Evolutionary conservation across 2,329 filamentous ascomycete species (phyloP).

Genomic region (Tolypocladium paradoxum): DNA sequence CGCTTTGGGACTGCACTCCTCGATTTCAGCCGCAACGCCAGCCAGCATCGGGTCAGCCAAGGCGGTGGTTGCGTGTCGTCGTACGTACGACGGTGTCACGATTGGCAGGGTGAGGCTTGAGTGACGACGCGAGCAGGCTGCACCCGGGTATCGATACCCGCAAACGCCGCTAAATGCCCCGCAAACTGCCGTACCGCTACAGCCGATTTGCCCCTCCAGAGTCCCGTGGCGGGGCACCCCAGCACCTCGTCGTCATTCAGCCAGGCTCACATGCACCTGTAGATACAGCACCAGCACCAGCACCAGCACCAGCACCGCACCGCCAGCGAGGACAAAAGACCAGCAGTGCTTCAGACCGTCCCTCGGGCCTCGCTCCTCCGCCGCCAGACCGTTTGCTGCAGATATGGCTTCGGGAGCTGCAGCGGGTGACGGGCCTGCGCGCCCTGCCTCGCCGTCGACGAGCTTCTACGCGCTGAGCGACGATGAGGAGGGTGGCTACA

Average conservation of each 20-base stretch:
- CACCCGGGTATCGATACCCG: not conserved
- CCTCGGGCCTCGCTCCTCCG: too few relatives aligned
- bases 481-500: constrained; percentile 90
- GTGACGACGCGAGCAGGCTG: not conserved
- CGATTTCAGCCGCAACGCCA: not conserved
- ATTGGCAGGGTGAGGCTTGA: too few relatives aligned
- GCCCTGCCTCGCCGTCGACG: constrained; percentile 7
- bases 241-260: not conserved
- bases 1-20: too few relatives aligned
- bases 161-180: not conserved
- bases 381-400: too few relatives aligned
- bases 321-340: not conserved
- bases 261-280: not conserved
- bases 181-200: not conserved
- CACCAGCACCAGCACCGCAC: too few relatives aligned
- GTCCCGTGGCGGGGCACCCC: not conserved
- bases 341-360: not conserved
- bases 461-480: constrained; percentile 65
- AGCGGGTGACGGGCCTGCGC: not conserved
- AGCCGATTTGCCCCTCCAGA: not conserved
- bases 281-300: not conserved
- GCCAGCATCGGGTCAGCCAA: not conserved
- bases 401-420: not conserved
- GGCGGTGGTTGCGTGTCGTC: not conserved
- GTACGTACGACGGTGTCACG: not conserved